Base-by-base conservation (phyloP, 2,329 filamentous ascomycete species). In the Monosporascus ibericus region DNA sequence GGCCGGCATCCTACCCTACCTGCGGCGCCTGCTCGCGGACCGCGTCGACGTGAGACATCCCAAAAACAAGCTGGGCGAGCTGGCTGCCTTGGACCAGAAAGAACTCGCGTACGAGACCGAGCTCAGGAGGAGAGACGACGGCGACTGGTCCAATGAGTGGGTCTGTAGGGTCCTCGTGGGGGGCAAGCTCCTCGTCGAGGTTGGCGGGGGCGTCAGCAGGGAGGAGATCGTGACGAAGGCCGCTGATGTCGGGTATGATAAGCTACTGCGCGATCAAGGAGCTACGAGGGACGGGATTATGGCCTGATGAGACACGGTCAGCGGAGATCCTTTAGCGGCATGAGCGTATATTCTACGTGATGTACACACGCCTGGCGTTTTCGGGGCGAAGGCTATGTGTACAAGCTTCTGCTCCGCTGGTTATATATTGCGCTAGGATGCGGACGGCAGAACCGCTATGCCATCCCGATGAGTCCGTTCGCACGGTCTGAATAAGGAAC, bases 1-100 rank as follows among this genome's bases (percentile, higher is more conserved):
- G 0, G 71, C 90, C 3, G 90, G 90, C 0, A 74, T 96, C 5
- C 58, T 91, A 39, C 65, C 70, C 0, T 82, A 82, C 57, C 68
- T 95, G 53, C 71, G 79, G 0, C 76, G 84, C 2, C 72, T 91
- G 11, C 60, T 95, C 9, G 70, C 75, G 1, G 78, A 79, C 3
- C 63, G 69, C 0, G 76, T 92, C 3, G 75, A 85, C n/a, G 63
- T 78, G 6, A 63, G 74, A 56, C 82, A 86, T 54, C 83, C 83
- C 1, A 92, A 90, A 67, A 85, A 90, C 65, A 75, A 83, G 53
- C 69, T 95, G 8, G 85, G 86, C 0, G 70, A 76, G 44, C 59
- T 87, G 34, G 82, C 82, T 0, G 76, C 72, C 3, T 68, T 40
- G 46, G 37, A 48, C 1, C 58, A 51, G 2, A 69, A 77, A 51